Base-by-base conservation (phyloP, 495 filamentous ascomycete genomes). In the Penicillium maclennaniae region DNA sequence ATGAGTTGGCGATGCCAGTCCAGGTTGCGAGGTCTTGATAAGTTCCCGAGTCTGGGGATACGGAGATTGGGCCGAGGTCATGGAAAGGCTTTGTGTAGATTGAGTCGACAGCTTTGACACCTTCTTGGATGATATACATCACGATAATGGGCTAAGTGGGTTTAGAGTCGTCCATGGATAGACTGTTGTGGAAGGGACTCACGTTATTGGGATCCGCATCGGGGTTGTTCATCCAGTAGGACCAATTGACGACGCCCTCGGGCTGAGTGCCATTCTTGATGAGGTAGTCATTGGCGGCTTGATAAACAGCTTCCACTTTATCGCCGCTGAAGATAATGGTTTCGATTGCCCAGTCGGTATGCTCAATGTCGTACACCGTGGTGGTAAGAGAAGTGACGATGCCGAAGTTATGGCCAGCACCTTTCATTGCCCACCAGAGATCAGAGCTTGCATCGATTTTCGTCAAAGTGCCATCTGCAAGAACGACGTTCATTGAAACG, bases 331-430 rank as follows among this genome's bases (percentile, higher is more conserved):
- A 83, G 20, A 68, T 71, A 50, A 79, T 54, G 0, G 69, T 76
- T 44, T 69, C 69, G 28, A 74, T 73, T 12, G 74, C 65, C 70
- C 72, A 80, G 45, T 74, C 58, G 2, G 34, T 45, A 40, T 73
- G 26, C 47, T 67, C 27, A 37, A 69, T 66, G 28, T 78, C 73
- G 60, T 77, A 80, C 43, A 81, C 67, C 61, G 77, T 77, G 38
- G 57, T 56, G 20, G 70, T 75, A 27, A 77, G 59, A 8, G 71
- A 76, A 12, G 70, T 69, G 21, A 86, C 76, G 59, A 85, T 79
- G 44, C 82, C 83, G 49, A 85, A 85, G 63, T 85, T 85, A 59
- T 82, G 78, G 6, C 83, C 82, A 28, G 81, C 83, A 5, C 83
- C 83, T 42, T 70, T 67, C 46, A 86, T 59, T 7, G 71, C 82